phyloP scores from a whole-genome alignment of 208 protist species.

The Plasmodiophora brassicae region DNA sequence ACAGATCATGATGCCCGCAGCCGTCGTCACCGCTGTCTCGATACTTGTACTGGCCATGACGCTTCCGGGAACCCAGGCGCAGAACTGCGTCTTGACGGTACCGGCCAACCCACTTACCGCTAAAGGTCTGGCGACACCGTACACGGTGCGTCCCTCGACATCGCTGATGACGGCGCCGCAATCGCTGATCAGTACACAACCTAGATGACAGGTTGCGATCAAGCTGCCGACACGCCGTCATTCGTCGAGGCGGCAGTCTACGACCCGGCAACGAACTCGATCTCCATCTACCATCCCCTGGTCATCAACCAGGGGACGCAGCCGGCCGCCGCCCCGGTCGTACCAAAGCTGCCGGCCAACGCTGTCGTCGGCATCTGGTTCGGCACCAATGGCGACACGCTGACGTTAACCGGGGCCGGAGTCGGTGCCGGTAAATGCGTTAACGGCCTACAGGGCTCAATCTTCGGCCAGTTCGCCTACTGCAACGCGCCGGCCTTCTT shows the following conservation, averaged over 20 bases:
- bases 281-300: neutral
- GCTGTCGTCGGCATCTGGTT: conserved; percentile 24
- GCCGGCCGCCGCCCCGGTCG: neutral
- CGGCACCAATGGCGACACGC: conserved; percentile 13
- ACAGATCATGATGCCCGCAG: no score
- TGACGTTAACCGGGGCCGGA: neutral
- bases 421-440: conserved; percentile 15
- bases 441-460: neutral
- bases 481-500: conserved; percentile 20
- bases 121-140: neutral
- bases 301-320: conserved; percentile 4
- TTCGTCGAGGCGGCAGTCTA: conserved; percentile 16
- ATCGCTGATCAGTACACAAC: no score
- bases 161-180: no score
- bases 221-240: neutral
- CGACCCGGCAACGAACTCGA: neutral
- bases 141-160: neutral
- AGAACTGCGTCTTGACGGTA: neutral
- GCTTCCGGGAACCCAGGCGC: no score
- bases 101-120: neutral
- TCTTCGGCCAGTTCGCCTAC: conserved; percentile 32
- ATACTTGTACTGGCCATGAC: no score
- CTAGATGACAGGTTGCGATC: conserved; percentile 1
- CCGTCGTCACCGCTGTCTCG: no score
- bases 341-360: neutral